Evolutionary conservation across 2,329 filamentous ascomycete species (phyloP), one percentile per base, ranked within the genome.

Genomic region (Claviceps quebecensis): DNA sequence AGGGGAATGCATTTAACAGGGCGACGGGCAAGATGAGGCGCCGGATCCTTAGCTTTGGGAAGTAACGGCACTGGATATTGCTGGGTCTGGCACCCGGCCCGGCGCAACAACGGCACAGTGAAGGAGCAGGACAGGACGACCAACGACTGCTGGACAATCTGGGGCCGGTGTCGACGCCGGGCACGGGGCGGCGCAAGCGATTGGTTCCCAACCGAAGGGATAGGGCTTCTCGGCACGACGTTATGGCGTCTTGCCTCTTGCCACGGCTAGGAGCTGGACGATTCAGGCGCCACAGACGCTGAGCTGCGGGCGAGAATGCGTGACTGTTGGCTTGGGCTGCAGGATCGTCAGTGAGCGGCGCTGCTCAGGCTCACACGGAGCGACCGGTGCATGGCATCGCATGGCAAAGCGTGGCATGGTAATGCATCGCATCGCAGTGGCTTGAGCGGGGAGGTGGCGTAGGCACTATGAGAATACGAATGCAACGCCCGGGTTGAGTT

Each of bases 1-100:
- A 49, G 40, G 40, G 48, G 48, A 38, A 49, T 40, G 41, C 48
- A 49, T 49, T 49, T 17, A 38, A 44, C 47, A 26, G 47, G 47
- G 7, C 26, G 43, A 29, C n/a, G 23, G 43, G 19, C n/a, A 19
- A 40, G 39, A 45, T 45, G 48, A 40, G 29, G 48, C 40, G n/a
- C 48, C 48, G 17, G 40, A 45, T 38, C 26, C 48, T 44, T 29
- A 45, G 26, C 13, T 44, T 34, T 37, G 40, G 40, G 26, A 49
- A 49, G 47, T 49, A 36, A 44, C 38, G 40, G 39, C 23, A 45
- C 26, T 26, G 39, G 34, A 38, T 17, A 41, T 13, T 23, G 19
- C 13, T 38, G 39, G 40, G 19, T 34, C 48, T 45, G 16, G 19
- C 40, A 38, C 40, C 5, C 37, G 29, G 29, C 36, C 39, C 47